Evolutionary conservation across 1,284 basidiomycete genomes (phyloP).

Genomic region (Ceratorhiza oryzae-sativae): DNA sequence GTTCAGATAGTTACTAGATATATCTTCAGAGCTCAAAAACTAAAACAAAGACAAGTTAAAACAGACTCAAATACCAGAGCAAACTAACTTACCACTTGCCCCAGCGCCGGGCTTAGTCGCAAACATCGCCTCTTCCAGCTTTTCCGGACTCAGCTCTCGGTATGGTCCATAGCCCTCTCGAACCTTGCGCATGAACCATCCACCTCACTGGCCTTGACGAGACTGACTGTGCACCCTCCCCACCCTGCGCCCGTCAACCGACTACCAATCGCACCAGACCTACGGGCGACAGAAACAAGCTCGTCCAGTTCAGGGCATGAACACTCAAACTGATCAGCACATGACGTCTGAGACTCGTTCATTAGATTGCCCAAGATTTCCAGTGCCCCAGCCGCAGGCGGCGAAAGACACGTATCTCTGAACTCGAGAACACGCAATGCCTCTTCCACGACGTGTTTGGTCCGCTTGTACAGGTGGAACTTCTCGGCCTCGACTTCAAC

Average conservation of each 20-base stretch:
- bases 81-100: conserved; percentile 69
- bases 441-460: conserved; percentile 78
- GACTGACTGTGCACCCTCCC: conserved; percentile 88
- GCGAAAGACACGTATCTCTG: conserved; percentile 66
- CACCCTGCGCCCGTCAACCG: conserved; percentile 86
- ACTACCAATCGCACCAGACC: conserved; percentile 78
- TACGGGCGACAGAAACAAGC: conserved; percentile 65
- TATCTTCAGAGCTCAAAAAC: conserved; percentile 26
- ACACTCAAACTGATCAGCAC: conserved; percentile 73
- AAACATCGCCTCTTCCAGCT: conserved; percentile 74
- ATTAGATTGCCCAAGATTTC: conserved; percentile 70
- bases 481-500: conserved; percentile 78
- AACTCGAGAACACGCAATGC: conserved; percentile 80
- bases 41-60: not conserved
- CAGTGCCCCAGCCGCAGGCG: conserved; percentile 45
- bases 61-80: not conserved
- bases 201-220: conserved; percentile 74
- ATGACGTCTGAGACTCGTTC: conserved; percentile 78
- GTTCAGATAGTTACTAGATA: not conserved
- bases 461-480: conserved; percentile 81
- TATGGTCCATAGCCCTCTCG: conserved; percentile 69
- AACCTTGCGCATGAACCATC: conserved; percentile 71
- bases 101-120: conserved; percentile 86
- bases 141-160: conserved; percentile 63
- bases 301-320: conserved; percentile 80